Evolutionary conservation across 495 filamentous ascomycete genomes (phyloP), one percentile per base, ranked within the genome.

Genomic region (Daldinia caldariorum): DNA sequence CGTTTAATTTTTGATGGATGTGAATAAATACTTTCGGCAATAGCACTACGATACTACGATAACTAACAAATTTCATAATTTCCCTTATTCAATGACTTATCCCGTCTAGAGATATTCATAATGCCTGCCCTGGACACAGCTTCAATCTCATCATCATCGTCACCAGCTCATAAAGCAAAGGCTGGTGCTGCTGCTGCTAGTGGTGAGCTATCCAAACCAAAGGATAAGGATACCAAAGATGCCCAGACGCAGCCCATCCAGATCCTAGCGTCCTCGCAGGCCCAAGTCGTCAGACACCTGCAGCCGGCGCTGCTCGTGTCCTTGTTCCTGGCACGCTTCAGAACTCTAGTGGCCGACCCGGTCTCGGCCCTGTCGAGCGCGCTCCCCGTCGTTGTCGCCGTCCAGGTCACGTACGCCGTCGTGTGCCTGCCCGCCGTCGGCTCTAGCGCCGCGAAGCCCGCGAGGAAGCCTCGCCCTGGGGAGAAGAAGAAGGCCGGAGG

Each of bases 391-490:
- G 80, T 95, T 13, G 81, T 85, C 1, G 76, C 84, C 2, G 72
- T 93, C 1, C 94, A 98, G 76, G 77, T 87, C 12, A 77, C 71
- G 4, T 97, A 93, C 76, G 88, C 83, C 43, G 75, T 92, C 16
- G 64, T 90, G 22, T 97, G 94, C 78, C 84, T 97, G 12, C 92
- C 92, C 2, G 85, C 86, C 16, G 88, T 84, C 0, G 89, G 87
- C 13, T 79, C 83, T 26, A 63, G 74, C 10, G 66, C 64, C 54
- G 76, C 63, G 18, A 78, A 73, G 70, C 68, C 70, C 62, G 72
- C 61, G 18, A 74, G 58, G 58, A 82, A 79, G 63, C 61, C 66
- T 38, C 79, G 77, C 67, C 78, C 79, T n/a, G 83, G 79, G 49
- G 75, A 80, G 77, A 80, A 78, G 66, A 82, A 74, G 75, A 86